phyloP scores from a whole-genome alignment of 1,284 basidiomycete species.

The Malassezia arunalokei region DNA sequence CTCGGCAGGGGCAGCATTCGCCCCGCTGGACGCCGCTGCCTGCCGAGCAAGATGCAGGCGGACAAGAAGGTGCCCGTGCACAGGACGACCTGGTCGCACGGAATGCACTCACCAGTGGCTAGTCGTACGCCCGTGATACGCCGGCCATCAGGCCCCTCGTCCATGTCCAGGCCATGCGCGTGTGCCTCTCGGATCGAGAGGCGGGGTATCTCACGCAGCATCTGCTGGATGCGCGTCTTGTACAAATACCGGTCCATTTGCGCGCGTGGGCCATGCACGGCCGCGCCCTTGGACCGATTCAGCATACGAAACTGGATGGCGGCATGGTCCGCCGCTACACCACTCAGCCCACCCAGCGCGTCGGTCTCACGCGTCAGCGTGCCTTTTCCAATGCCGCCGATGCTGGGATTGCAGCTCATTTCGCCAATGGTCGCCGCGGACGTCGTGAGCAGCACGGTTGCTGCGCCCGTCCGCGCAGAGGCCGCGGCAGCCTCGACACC shows the following conservation, averaged over 20 bases:
- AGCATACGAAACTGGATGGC: conserved; percentile 76
- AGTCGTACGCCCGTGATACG: conserved; percentile 57
- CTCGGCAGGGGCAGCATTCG: conserved; percentile 64
- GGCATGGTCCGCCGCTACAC: conserved; percentile 56
- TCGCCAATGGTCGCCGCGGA: conserved; percentile 68
- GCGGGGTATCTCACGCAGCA: conserved; percentile 57
- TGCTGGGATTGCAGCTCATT: conserved; percentile 68
- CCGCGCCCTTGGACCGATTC: conserved; percentile 71
- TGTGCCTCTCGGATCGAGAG: conserved; percentile 61
- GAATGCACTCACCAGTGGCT: conserved; percentile 62
- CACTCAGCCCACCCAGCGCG: conserved; percentile 61
- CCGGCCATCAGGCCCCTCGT: conserved; percentile 50
- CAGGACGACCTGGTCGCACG: conserved; percentile 67
- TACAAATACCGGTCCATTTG: conserved; percentile 76
- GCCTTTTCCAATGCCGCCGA: conserved; percentile 65
- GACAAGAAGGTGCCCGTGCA: conserved; percentile 82
- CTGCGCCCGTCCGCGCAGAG: conserved; percentile 65
- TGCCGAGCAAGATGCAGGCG: conserved; percentile 75
- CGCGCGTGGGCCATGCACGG: conserved; percentile 78
- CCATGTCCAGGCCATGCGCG: conserved; percentile 66
- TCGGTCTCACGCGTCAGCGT: conserved; percentile 77
- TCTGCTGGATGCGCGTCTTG: conserved; percentile 64
- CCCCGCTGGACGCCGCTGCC: conserved; percentile 69
- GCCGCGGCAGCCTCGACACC: conserved; percentile 80
- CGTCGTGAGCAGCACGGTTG: conserved; percentile 68